phyloP scores from a whole-genome alignment of 176 grass and related monocot genomes.

The Carex scoparia region DNA sequence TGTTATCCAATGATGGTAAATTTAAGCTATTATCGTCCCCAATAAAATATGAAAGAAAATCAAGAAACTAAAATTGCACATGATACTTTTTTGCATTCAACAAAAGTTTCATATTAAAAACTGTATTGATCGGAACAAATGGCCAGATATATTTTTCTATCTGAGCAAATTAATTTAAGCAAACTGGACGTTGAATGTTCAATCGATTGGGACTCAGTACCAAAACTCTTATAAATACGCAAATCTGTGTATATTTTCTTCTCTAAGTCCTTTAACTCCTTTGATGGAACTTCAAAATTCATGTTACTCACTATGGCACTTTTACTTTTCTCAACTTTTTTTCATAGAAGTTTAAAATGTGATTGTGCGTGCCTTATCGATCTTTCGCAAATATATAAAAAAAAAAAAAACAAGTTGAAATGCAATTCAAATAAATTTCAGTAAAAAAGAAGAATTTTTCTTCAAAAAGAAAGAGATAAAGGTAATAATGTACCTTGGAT shows the following conservation, averaged over 20 bases:
- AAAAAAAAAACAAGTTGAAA: background rate
- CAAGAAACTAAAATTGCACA: too few species aligned
- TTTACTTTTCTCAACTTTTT: background rate
- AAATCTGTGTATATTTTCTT: background rate
- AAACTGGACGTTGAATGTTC: background rate
- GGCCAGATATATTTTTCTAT: background rate
- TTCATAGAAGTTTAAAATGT: background rate
- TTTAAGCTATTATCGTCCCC: too few species aligned
- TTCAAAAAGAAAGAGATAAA: background rate
- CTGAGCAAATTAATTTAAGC: background rate
- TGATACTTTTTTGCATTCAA: too few species aligned
- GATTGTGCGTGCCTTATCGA: background rate
- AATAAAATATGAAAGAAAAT: too few species aligned
- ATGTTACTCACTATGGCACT: background rate
- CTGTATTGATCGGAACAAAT: background rate
- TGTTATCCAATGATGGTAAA: background rate
- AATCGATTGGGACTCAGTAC: background rate
- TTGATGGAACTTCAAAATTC: background rate
- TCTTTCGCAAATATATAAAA: background rate
- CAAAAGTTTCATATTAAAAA: too few species aligned
- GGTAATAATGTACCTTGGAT: conserved; percentile 60
- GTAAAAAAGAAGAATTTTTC: too few species aligned
- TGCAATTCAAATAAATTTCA: background rate
- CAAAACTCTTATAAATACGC: background rate
- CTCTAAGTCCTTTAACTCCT: background rate